Evolutionary conservation across 257 asterid genomes (phyloP).

Genomic region (Cordia subcordata): DNA sequence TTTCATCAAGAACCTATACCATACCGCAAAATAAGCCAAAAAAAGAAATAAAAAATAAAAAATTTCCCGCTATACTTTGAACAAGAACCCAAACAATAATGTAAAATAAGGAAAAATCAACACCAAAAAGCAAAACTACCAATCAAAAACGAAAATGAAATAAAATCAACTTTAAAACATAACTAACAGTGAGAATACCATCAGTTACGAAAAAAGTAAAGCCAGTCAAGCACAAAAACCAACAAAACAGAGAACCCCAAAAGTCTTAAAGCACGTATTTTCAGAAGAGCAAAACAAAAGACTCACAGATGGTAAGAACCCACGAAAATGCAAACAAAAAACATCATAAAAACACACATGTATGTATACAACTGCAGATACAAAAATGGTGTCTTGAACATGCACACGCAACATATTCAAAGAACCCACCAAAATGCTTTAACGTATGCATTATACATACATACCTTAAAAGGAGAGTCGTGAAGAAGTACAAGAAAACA

Average conservation of each 20-base stretch:
- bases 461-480: background rate
- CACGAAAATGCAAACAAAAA: background rate
- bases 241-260: constrained; percentile 31
- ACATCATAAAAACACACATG: background rate
- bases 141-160: constrained; percentile 11
- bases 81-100: constrained; percentile 20
- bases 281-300: background rate
- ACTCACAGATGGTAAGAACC: background rate
- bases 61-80: too few species aligned
- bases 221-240: constrained; percentile 44
- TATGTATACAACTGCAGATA: too few species aligned
- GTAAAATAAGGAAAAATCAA: constrained; percentile 4
- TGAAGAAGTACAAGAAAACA: background rate
- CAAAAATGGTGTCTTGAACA: too few species aligned
- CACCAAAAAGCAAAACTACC: constrained; percentile 5
- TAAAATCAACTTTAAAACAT: constrained; percentile 5
- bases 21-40: too few species aligned
- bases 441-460: too few species aligned
- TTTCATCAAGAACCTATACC: too few species aligned
- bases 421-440: background rate
- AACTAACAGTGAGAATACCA: background rate
- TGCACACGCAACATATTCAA: background rate
- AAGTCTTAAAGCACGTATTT: constrained; percentile 14
- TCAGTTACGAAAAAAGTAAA: constrained; percentile 26
- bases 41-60: too few species aligned